Evolutionary conservation across 2,329 filamentous ascomycete species (phyloP).

Genomic region (Tolypocladium amazonense): DNA sequence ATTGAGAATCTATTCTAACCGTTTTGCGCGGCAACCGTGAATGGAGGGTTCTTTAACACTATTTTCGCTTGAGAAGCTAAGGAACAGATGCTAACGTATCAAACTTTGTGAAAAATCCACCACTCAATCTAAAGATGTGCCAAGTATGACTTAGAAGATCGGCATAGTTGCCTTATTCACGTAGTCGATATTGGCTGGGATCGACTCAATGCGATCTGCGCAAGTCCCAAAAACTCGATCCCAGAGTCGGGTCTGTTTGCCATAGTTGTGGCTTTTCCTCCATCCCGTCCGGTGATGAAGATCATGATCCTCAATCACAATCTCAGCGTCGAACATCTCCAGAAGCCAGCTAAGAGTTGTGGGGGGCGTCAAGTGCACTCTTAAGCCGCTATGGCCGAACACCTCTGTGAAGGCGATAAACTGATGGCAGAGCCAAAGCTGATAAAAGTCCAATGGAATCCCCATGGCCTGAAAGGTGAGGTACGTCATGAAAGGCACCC

Average conservation of each 20-base stretch:
- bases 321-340: conserved; percentile 18
- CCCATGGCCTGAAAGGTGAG: conserved; percentile 19
- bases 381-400: conserved; percentile 25
- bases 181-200: conserved; percentile 19
- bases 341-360: conserved; percentile 21
- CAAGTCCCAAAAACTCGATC: conserved; percentile 25
- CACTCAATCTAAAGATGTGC: not conserved
- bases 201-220: conserved; percentile 22
- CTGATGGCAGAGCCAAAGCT: conserved; percentile 33
- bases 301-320: conserved; percentile 30
- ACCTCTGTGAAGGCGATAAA: conserved; percentile 29
- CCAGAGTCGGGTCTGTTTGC: conserved; percentile 26
- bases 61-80: not conserved
- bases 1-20: not conserved
- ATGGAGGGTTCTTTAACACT: too few relatives aligned
- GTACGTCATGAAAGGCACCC: conserved; percentile 27
- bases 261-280: conserved; percentile 25
- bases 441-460: conserved; percentile 32
- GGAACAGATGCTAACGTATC: not conserved
- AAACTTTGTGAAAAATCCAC: not conserved
- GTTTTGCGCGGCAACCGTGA: not conserved
- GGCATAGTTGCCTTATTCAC: conserved; percentile 14
- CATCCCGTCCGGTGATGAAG: conserved; percentile 26
- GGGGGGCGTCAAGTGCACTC: conserved; percentile 21
- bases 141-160: conserved; percentile 6